These are phyloP conservation scores for Kurtzmaniella natalensis DNA, from an alignment of 1,139 yeast species.

Conservation along the genomic window DNA sequence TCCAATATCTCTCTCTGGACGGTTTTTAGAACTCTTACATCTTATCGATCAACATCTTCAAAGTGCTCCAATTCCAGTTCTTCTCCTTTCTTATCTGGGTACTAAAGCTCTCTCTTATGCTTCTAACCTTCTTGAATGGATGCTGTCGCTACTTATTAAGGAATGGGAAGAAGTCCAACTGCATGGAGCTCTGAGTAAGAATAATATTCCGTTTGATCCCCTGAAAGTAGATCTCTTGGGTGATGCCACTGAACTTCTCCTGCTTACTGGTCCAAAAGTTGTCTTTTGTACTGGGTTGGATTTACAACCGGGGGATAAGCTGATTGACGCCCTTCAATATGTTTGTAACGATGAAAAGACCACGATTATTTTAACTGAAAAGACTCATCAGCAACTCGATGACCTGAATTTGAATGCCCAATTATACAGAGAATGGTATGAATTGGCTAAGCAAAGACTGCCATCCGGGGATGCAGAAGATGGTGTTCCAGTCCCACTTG, in stretches of 20 bases:
- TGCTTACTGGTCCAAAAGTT: slow-evolving; percentile 68
- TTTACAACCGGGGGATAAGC: slow-evolving; percentile 58
- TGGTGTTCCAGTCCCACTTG: slow-evolving; percentile 55
- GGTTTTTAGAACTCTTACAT: slow-evolving; percentile 76
- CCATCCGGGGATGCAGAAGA: slow-evolving; percentile 39
- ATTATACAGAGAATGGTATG: slow-evolving; percentile 58
- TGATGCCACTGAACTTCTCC: slow-evolving; percentile 54
- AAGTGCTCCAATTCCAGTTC: slow-evolving; percentile 62
- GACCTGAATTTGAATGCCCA: slow-evolving; percentile 26
- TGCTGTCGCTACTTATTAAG: slow-evolving; percentile 74
- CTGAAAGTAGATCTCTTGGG: slow-evolving; percentile 53
- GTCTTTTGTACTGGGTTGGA: slow-evolving; percentile 78
- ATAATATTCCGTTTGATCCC: slow-evolving; percentile 72
- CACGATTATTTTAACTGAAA: slow-evolving; percentile 72
- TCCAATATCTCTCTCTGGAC: slow-evolving; percentile 81
- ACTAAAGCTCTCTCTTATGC: slow-evolving; percentile 79
- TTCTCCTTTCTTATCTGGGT: slow-evolving; percentile 74
- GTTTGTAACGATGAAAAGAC: slow-evolving; percentile 63
- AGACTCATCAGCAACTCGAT: slow-evolving; percentile 26
- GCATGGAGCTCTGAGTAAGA: slow-evolving; percentile 33
- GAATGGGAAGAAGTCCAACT: slow-evolving; percentile 63
- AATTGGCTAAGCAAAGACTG: slow-evolving; percentile 30
- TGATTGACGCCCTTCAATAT: slow-evolving; percentile 53
- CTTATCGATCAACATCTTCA: slow-evolving; percentile 59
- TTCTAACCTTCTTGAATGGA: slow-evolving; percentile 90